These are phyloP conservation scores for Dendrocalamus latiflorus DNA, from an alignment of 202 grass and related monocot genomes.

Conservation along the genomic window DNA sequence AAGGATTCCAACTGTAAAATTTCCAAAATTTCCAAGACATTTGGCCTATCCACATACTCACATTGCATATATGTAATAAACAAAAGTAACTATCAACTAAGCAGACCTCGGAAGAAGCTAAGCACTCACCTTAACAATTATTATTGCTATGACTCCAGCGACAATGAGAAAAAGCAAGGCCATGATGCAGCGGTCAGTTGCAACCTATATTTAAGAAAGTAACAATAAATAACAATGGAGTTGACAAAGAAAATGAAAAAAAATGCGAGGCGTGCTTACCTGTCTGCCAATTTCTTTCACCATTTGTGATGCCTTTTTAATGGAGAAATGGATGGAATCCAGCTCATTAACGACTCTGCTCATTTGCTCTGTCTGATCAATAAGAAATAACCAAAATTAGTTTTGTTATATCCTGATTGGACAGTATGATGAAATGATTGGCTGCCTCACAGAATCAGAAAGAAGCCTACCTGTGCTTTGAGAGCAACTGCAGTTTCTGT, in stretches of 20 bases:
- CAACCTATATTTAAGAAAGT: too few relatives aligned
- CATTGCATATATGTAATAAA: background rate
- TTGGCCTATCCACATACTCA: background rate
- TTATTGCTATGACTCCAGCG: conserved; percentile 86
- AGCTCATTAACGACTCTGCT: conserved; percentile 91
- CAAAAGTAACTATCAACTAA: background rate
- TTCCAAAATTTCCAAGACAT: background rate
- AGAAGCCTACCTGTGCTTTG: conserved; percentile 64
- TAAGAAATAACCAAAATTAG: conserved; percentile 21
- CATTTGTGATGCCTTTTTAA: too few relatives aligned
- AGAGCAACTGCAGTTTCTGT: too few relatives aligned
- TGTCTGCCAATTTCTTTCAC: too few relatives aligned
- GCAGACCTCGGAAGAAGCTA: conserved; percentile 1
- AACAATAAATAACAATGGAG: too few relatives aligned
- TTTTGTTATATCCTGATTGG: background rate
- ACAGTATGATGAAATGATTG: conserved; percentile 1
- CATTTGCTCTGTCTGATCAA: conserved; percentile 95
- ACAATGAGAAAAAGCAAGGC: too few relatives aligned
- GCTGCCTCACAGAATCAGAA: conserved; percentile 17
- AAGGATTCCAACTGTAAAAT: background rate
- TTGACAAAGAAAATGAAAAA: too few relatives aligned
- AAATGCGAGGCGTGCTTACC: too few relatives aligned
- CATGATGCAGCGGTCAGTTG: too few relatives aligned
- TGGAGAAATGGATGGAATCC: too few relatives aligned
- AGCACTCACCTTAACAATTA: conserved; percentile 80